Conservation (phyloP, 2,329 filamentous ascomycete genomes). For the Calonectria hongkongensis region DNA sequence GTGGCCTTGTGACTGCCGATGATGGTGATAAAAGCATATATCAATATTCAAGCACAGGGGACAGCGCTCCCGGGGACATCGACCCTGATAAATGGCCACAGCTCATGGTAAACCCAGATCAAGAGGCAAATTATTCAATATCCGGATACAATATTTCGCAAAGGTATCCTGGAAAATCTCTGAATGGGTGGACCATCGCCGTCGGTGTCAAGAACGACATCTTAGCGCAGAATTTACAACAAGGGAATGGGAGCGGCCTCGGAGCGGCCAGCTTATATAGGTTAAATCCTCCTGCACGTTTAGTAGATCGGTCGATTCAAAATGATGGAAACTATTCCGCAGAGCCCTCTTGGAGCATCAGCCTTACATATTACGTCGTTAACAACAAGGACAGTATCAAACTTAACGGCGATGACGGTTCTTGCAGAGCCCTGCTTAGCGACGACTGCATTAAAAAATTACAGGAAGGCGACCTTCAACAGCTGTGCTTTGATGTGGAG, state of each 20-base stretch:
- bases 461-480: background rate
- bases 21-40: conserved; percentile 1
- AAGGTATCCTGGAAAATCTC: background rate
- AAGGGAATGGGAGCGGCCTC: background rate
- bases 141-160: conserved; percentile 1
- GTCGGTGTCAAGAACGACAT: background rate
- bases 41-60: background rate
- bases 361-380: background rate
- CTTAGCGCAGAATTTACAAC: background rate
- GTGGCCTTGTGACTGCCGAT: background rate
- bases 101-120: background rate
- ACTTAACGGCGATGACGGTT: background rate
- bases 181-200: background rate
- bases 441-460: background rate
- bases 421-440: background rate
- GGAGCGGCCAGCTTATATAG: background rate
- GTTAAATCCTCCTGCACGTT: background rate
- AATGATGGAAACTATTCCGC: background rate
- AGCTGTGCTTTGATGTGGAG: conserved; percentile 2
- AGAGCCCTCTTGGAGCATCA: background rate
- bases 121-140: background rate
- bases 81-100: background rate
- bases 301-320: background rate
- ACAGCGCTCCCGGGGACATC: background rate
- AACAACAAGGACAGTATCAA: background rate